Evolutionary conservation across 2,329 filamentous ascomycete species (phyloP), one percentile per base, ranked within the genome.

Genomic region (Verticillium longisporum): DNA sequence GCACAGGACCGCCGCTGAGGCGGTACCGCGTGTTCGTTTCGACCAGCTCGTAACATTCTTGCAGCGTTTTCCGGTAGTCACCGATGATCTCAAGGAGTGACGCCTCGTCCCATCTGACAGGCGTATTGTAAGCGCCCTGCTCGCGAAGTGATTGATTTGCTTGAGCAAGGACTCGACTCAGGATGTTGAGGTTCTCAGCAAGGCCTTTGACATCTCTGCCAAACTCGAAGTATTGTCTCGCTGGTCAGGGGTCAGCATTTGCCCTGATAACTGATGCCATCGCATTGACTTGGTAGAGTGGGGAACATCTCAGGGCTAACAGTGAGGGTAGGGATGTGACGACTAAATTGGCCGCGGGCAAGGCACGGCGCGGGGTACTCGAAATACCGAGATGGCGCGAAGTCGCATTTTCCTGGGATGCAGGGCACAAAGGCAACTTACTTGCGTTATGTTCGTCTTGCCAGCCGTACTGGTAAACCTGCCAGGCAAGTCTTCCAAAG

Each of bases 381-480:
- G 15, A 18, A 50, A 18, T 13, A 21, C 45, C n/a, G n/a, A n/a
- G 54, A 55, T 15, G n/a, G 15, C 14, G 55, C 32, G 37, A 56
- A 13, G 33, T 56, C 15, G 32, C 11, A 36, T 13, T 37, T 5
- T 33, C 15, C 13, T 15, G 55, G n/a, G 21, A 11, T n/a, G 18
- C 11, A 33, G 13, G 18, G 14, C 11, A 26, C 33, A 18, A 10
- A 37, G 21, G 34, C 37, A 55, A 72, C 71, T 69, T 62, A 73
- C 72, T 70, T 63, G 71, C 72, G 64, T 70, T 73, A 57, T 64
- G 63, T 59, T 74, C 72, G 10, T 72, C 68, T 15, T 65, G 65
- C 71, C 72, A 74, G 38, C 72, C 72, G 34, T 65, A 68, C 13
- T 61, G 66, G 58, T 73, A 73, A 11, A 74, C 61, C 15, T 74